phyloP scores from a whole-genome alignment of 305 asterid species.

The Lippia alba region DNA sequence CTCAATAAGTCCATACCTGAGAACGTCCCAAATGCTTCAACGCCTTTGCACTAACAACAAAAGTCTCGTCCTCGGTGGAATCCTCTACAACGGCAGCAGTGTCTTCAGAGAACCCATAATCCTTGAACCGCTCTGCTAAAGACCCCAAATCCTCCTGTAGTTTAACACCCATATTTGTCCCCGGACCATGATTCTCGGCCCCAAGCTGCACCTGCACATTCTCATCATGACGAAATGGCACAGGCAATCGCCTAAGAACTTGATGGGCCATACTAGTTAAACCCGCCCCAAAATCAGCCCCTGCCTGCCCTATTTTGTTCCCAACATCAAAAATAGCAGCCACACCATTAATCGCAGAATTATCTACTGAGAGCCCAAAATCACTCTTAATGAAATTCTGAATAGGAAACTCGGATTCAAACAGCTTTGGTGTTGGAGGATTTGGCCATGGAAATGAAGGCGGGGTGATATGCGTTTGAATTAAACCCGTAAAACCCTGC shows the following conservation, averaged over 20 bases:
- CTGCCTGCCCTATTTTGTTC: conserved; percentile 77
- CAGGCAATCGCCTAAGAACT: conserved; percentile 67
- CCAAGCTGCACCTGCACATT: conserved; percentile 48
- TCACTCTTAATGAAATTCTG: conserved; percentile 66
- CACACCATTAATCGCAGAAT: conserved; percentile 63
- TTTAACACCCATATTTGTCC: conserved; percentile 57
- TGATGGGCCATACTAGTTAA: conserved; percentile 86
- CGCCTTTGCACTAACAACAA: conserved; percentile 63
- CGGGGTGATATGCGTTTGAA: conserved; percentile 80
- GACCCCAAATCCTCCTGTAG: conserved; percentile 86
- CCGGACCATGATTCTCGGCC: conserved; percentile 44
- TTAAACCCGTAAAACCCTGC: conserved; percentile 84
- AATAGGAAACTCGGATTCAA: conserved; percentile 71
- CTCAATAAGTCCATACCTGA: conserved; percentile 53
- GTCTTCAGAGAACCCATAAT: conserved; percentile 60
- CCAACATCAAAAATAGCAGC: conserved; percentile 76
- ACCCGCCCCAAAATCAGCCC: conserved; percentile 80
- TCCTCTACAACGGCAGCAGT: conserved; percentile 51
- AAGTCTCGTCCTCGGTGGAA: conserved; percentile 60
- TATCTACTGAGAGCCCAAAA: conserved; percentile 64
- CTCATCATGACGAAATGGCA: conserved; percentile 76
- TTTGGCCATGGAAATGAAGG: conserved; percentile 86
- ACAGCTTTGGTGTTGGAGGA: conserved; percentile 66
- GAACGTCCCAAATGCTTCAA: conserved; percentile 77
- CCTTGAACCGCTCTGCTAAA: conserved; percentile 74